Evolutionary conservation across 345 rosid genomes (phyloP).

Genomic region (Salix koriyanagi): DNA sequence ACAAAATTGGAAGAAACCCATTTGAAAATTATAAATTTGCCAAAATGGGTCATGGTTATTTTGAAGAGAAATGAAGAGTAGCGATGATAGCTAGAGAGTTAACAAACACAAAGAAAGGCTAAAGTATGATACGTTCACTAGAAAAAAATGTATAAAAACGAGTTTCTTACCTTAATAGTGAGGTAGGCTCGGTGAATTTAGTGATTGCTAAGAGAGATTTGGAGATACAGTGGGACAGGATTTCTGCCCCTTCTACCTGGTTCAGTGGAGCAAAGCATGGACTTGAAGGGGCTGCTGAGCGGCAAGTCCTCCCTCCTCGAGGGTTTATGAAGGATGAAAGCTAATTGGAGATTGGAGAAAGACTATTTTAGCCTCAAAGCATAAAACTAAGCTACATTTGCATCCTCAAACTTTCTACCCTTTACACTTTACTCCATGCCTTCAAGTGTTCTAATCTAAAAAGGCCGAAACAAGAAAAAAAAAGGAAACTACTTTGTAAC

Average conservation of each 20-base stretch:
- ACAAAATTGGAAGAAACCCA: slow-evolving; percentile 38
- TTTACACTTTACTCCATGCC: no score
- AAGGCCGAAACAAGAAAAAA: no score
- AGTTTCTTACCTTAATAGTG: not conserved
- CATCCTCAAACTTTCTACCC: no score
- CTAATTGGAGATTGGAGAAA: no score
- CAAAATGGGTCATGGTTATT: slow-evolving; percentile 33
- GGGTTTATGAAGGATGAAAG: no score
- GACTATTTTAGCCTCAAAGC: no score
- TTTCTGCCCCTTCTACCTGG: not conserved
- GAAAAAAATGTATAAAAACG: no score
- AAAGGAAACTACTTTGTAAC: no score
- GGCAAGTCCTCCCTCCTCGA: no score
- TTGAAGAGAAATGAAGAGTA: not conserved
- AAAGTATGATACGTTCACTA: no score
- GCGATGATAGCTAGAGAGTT: not conserved
- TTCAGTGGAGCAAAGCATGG: not conserved
- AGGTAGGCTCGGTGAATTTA: not conserved
- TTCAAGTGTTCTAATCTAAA: no score
- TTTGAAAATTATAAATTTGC: slow-evolving; percentile 41
- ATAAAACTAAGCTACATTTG: no score
- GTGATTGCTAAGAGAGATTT: not conserved
- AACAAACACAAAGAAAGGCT: not conserved
- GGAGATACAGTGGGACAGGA: not conserved
- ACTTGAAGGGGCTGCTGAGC: not conserved